Percentiles rank a stretch among this genome's conserved stretches.
Conservation (phyloP, 306 rosid species). For the Prunus dulcis region DNA sequence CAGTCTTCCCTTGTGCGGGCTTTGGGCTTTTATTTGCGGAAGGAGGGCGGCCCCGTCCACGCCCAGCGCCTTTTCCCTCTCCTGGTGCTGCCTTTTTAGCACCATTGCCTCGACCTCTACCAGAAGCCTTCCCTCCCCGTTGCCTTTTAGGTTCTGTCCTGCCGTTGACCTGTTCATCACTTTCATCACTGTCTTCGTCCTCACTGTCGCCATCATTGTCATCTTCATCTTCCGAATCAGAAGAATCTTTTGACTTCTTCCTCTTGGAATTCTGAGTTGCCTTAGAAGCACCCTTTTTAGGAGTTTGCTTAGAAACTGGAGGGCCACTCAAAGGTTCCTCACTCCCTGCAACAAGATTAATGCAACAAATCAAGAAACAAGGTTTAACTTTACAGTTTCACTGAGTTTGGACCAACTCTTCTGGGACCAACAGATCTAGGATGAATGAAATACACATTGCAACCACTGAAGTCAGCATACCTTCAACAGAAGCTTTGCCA, state of each 20-base stretch:
- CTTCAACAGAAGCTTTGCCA: conserved; percentile 77
- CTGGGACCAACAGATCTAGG: background rate
- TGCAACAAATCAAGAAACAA: conserved; percentile 14
- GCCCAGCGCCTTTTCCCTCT: conserved; percentile 36
- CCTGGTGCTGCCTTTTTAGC: conserved; percentile 38
- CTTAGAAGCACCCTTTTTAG: conserved; percentile 58
- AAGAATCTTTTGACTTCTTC: conserved; percentile 62
- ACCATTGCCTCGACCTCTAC: conserved; percentile 56
- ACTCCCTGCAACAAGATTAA: conserved; percentile 37
- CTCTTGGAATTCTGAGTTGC: conserved; percentile 60
- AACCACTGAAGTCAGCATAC: conserved; percentile 40
- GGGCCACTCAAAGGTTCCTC: conserved; percentile 34
- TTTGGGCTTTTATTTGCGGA: conserved; percentile 42
- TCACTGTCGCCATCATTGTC: conserved; percentile 23
- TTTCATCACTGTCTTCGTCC: conserved; percentile 46
- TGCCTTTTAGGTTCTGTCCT: conserved; percentile 31
- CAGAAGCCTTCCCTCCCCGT: conserved; percentile 50
- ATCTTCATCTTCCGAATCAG: conserved; percentile 66
- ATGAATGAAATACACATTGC: conserved; percentile 1
- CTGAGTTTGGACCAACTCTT: background rate
- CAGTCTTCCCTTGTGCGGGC: conserved; percentile 48
- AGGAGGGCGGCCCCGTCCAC: conserved; percentile 62
- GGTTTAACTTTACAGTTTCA: conserved; percentile 1
- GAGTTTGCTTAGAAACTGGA: conserved; percentile 50
- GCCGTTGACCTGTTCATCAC: conserved; percentile 63